Evolutionary conservation across 2,329 filamentous ascomycete genomes (phyloP).

Genomic region (Bipolaris gigantea): DNA sequence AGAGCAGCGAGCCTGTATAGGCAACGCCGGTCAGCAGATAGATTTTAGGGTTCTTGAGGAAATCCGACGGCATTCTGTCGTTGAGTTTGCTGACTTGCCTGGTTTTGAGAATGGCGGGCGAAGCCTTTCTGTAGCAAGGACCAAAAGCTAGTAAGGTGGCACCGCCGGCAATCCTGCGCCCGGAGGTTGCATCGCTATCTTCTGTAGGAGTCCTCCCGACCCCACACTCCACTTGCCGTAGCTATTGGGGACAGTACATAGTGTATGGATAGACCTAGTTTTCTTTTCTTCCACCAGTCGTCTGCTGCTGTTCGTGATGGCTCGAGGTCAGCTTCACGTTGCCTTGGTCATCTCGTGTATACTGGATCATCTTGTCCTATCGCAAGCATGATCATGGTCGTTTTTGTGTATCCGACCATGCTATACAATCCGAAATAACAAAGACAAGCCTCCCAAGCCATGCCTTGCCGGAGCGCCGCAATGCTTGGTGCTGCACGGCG

Average conservation of each 20-base stretch:
- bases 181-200: slow-evolving; percentile 4
- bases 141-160: background rate
- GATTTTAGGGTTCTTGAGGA: slow-evolving; percentile 14
- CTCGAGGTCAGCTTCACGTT: background rate
- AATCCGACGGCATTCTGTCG: slow-evolving; percentile 9
- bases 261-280: slow-evolving; percentile 5
- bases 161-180: slow-evolving; percentile 1
- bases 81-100: background rate
- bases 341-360: background rate
- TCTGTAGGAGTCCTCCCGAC: slow-evolving; percentile 6
- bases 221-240: slow-evolving; percentile 11
- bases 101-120: background rate
- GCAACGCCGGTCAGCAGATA: slow-evolving; percentile 12
- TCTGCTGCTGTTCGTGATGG: background rate
- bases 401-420: background rate
- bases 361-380: background rate
- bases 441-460: slow-evolving; percentile 8
- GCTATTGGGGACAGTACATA: background rate
- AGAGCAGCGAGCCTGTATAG: slow-evolving; percentile 15
- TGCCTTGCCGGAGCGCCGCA: slow-evolving; percentile 3
- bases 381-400: background rate
- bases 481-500: slow-evolving; percentile 11
- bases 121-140: slow-evolving; percentile 3
- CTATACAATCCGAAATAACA: background rate
- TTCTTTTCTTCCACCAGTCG: slow-evolving; percentile 12